Evolutionary conservation across 2,329 filamentous ascomycete species (phyloP), one percentile per base, ranked within the genome.

Genomic region (Fusarium nurragi): DNA sequence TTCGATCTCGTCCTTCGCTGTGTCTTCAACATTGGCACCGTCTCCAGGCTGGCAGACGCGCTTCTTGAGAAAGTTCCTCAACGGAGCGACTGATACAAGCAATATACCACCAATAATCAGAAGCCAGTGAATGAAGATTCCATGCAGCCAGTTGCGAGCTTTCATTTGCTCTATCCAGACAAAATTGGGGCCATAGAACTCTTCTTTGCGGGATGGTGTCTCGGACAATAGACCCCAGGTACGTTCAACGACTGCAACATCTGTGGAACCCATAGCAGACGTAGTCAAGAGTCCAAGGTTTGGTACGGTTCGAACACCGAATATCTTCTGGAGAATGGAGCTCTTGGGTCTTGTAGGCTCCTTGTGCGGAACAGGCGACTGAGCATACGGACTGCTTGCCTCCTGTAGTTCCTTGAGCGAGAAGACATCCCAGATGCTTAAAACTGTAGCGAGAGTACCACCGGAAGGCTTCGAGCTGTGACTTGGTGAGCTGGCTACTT

Each of bases 391-490:
- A 22, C 75, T 73, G 51, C 78, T 73, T 3, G 83, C 77, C 4
- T 75, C 77, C 14, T 70, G 72, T 7, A 89, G 65, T 49, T 88
- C 78, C 44, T 79, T 76, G 18, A 85, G 47, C 21, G 78, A 77
- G 70, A 83, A 88, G 41, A 76, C 74, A 23, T 89, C 86, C 54
- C 87, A 80, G 21, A 88, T 65, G 43, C 74, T 83, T 14, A 97
- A 75, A 5, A 88, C 79, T 0, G 92, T 93, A 30, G 86, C 82
- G 6, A 94, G 77, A 3, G 91, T 89, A 43, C 88, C 88, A n/a
- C 88, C 88, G 2, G 88, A 90, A 4, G 86, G 83, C 2, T 76
- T 69, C 52, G 69, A 63, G 25, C 73, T 75, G 34, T 16, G 47
- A 23, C 26, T 32, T 21, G 10, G 25, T 72, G 34, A 70, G 59